phyloP scores from a whole-genome alignment of 257 asterid genomes.

The Cinchona pubescens region DNA sequence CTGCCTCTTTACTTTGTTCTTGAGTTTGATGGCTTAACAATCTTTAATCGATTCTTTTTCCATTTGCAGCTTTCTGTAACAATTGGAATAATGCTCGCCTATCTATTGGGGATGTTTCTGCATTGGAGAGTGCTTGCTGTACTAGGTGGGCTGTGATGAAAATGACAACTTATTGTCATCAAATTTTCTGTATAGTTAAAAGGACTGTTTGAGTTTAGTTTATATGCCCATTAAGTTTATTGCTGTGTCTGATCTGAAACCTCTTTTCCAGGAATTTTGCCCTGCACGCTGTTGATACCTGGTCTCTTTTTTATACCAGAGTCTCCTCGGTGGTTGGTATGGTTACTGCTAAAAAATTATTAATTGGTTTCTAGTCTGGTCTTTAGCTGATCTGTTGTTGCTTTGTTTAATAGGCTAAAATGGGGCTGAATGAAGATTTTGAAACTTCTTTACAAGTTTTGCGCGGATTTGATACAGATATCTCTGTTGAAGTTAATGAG shows the following conservation, averaged over 20 bases:
- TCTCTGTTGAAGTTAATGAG: conserved; percentile 68
- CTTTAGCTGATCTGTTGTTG: conserved; percentile 15
- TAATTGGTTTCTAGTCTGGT: background rate
- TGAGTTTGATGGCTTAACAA: background rate
- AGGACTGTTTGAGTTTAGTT: background rate
- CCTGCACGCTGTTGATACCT: conserved; percentile 82
- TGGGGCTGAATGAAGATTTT: conserved; percentile 66
- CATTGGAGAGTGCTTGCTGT: conserved; percentile 89
- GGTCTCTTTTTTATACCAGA: conserved; percentile 92
- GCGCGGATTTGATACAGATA: conserved; percentile 80
- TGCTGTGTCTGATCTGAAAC: background rate
- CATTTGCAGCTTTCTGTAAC: conserved; percentile 67
- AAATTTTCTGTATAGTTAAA: background rate
- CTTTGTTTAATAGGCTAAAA: conserved; percentile 56
- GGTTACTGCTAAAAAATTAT: conserved; percentile 24
- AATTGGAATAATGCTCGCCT: conserved; percentile 78
- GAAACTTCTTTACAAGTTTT: conserved; percentile 87
- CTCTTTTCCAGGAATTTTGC: conserved; percentile 56
- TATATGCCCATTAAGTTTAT: background rate
- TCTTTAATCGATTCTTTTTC: background rate
- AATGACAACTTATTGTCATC: background rate
- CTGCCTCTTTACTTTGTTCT: background rate
- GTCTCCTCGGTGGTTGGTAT: conserved; percentile 98
- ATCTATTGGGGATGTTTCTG: conserved; percentile 67
- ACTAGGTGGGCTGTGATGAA: conserved; percentile 45